Conservation (phyloP, 2,329 filamentous ascomycete genomes). For the Aureobasidium sp. region DNA sequence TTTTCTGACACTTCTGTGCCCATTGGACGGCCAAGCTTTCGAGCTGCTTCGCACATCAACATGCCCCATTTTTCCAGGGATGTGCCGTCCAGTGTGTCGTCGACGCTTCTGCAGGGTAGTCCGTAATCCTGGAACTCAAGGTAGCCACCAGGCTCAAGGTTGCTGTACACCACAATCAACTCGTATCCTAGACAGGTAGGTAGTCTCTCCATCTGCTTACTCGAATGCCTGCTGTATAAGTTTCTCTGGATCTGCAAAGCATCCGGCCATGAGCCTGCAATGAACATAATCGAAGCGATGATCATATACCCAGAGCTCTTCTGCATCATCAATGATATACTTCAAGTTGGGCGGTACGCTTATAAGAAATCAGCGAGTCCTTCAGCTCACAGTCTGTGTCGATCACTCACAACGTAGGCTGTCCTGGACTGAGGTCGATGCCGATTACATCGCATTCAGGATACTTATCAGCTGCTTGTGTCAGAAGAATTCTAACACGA, state of each 20-base stretch:
- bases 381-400: too few relatives aligned
- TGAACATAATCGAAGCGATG: conserved; percentile 50
- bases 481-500: background rate
- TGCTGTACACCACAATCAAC: conserved; percentile 21
- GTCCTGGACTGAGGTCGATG: conserved; percentile 43
- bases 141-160: conserved; percentile 44
- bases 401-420: conserved; percentile 34
- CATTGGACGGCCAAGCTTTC: conserved; percentile 35
- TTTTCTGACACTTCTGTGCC: conserved; percentile 31
- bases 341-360: conserved; percentile 52
- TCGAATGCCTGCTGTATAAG: conserved; percentile 43
- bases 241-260: conserved; percentile 46
- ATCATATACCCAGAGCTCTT: conserved; percentile 50
- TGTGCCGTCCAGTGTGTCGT: conserved; percentile 29
- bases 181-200: background rate
- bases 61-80: conserved; percentile 29
- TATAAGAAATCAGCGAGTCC: background rate
- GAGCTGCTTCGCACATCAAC: conserved; percentile 30
- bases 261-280: conserved; percentile 42
- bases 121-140: conserved; percentile 44
- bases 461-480: conserved; percentile 31
- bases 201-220: conserved; percentile 20
- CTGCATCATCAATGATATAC: conserved; percentile 56
- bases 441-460: conserved; percentile 36
- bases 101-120: conserved; percentile 31